Base-by-base conservation (phyloP, 208 protist genomes). In the Acanthamoeba healyi region DNA sequence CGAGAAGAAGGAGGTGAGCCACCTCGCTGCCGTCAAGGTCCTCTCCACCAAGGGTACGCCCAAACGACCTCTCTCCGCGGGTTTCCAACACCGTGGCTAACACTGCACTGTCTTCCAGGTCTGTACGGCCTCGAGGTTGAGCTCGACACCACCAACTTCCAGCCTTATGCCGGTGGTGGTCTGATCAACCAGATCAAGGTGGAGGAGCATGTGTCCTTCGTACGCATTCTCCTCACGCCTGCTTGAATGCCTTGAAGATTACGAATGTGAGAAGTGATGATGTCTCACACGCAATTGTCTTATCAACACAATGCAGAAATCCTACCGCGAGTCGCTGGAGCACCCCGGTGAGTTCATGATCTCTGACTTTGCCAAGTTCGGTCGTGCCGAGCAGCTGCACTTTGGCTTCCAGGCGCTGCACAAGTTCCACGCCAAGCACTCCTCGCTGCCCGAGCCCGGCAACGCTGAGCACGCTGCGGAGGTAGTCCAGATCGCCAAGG, bases 341-440 rank as follows among this genome's bases (percentile, higher is more conserved):
- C 32, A 90, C 40, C 77, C 93, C 72, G 58, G 63, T 17, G 51
- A 94, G 94, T 63, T 95, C 42, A 56, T 94, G 63, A 29, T 95
- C 86, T 61, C 96, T 77, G 94, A 95, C 87, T 95, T 94, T 90
- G 95, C 94, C 79, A 97, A 96, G 94, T 96, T 94, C 46, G 95
- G 89, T 56, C 95, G 94, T 32, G 89, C 95, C 26, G 36, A 92
- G 65, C 79, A 88, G 54, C 77, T 96, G 34, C 95, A 97, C 86
- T 49, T 96, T 36, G 81, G 49, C 12, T 96, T 95, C 93, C 95
- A 94, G 58, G 94, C 84, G 12, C 65, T 95, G 67, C 49, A 81
- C 67, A 36, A n/a, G 63, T 96, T 94, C 84, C 56, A 51, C 7
- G 36, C 29, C n/a, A 49, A 24, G 34, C n/a, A 93, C 51, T 77